phyloP scores from a whole-genome alignment of 202 grass and related monocot species.

The Panicum hallii region DNA sequence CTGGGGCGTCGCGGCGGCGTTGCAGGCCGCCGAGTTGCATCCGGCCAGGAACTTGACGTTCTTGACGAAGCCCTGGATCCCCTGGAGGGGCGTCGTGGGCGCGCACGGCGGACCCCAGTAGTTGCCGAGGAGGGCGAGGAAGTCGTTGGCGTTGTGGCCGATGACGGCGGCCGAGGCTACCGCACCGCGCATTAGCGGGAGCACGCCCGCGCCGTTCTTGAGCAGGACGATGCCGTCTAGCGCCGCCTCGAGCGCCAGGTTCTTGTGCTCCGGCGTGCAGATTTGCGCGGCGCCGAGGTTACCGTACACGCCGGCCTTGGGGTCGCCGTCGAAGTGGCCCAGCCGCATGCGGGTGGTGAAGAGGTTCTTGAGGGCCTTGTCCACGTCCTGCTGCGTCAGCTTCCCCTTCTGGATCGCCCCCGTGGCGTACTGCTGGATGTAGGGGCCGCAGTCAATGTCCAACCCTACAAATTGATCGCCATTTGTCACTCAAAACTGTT shows the following conservation, averaged over 20 bases:
- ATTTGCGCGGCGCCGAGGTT: constrained; percentile 51
- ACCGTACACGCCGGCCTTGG: constrained; percentile 49
- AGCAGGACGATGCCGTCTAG: constrained; percentile 81
- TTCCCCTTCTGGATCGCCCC: constrained; percentile 56
- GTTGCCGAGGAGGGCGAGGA: constrained; percentile 47
- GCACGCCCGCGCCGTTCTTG: constrained; percentile 50
- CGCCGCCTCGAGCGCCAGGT: constrained; percentile 70
- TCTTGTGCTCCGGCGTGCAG: constrained; percentile 56
- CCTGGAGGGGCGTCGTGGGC: constrained; percentile 52
- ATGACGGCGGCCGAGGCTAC: constrained; percentile 52
- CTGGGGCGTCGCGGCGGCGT: background rate
- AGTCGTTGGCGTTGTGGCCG: constrained; percentile 68
- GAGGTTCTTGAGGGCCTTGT: constrained; percentile 67
- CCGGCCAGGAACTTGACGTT: constrained; percentile 50
- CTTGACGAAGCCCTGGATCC: constrained; percentile 46
- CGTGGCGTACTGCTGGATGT: constrained; percentile 45
- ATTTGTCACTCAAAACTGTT: too few relatives aligned
- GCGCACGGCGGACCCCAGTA: constrained; percentile 69
- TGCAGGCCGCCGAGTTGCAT: constrained; percentile 44
- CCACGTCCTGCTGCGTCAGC: constrained; percentile 60
- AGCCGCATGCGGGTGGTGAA: constrained; percentile 65
- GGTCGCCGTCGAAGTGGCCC: constrained; percentile 79
- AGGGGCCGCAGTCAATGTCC: constrained; percentile 71
- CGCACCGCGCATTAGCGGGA: constrained; percentile 48
- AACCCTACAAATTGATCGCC: constrained; percentile 29